Evolutionary conservation across 2,329 filamentous ascomycete genomes (phyloP).

Genomic region (Sordariomycetes sp.): DNA sequence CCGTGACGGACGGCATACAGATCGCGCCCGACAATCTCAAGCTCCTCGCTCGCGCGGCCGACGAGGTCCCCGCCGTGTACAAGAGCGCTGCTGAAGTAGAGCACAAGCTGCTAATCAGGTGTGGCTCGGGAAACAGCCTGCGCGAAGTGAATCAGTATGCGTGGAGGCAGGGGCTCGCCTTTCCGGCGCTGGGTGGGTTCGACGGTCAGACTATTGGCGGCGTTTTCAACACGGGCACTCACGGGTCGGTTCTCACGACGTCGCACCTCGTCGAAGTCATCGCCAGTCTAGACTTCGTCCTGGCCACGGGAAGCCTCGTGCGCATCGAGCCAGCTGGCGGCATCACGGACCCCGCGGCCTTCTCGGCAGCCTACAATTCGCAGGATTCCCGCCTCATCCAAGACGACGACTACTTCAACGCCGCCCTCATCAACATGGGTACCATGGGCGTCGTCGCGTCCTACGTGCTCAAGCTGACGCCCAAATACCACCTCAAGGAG

Average conservation of each 20-base stretch:
- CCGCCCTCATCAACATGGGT: slow-evolving; percentile 5
- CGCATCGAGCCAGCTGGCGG: slow-evolving; percentile 2
- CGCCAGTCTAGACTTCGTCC: slow-evolving; percentile 2
- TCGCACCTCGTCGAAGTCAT: slow-evolving; percentile 3
- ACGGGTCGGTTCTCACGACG: slow-evolving; percentile 2
- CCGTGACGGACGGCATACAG: slow-evolving; percentile 1
- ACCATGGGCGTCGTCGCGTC: slow-evolving; percentile 5
- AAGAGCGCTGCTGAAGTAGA: not conserved
- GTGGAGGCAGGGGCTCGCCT: slow-evolving; percentile 3
- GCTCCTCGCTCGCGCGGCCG: not conserved
- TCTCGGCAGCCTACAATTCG: not conserved
- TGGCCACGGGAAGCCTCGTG: not conserved
- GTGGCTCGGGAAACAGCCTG: slow-evolving; percentile 3
- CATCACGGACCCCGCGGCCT: slow-evolving; percentile 2
- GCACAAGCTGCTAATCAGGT: not conserved
- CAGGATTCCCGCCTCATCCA: slow-evolving; percentile 1
- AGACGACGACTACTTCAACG: slow-evolving; percentile 3
- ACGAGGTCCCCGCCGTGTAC: slow-evolving; percentile 2
- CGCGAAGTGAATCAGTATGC: slow-evolving; percentile 3
- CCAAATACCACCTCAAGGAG: slow-evolving; percentile 3
- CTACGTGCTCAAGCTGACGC: slow-evolving; percentile 2
- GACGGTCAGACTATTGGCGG: slow-evolving; percentile 5
- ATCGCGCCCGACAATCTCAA: slow-evolving; percentile 2
- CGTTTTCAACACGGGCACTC: slow-evolving; percentile 6
- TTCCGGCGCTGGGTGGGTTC: slow-evolving; percentile 4